Conservation (phyloP, 2,329 filamentous ascomycete genomes). For the Onygenales sp. region DNA sequence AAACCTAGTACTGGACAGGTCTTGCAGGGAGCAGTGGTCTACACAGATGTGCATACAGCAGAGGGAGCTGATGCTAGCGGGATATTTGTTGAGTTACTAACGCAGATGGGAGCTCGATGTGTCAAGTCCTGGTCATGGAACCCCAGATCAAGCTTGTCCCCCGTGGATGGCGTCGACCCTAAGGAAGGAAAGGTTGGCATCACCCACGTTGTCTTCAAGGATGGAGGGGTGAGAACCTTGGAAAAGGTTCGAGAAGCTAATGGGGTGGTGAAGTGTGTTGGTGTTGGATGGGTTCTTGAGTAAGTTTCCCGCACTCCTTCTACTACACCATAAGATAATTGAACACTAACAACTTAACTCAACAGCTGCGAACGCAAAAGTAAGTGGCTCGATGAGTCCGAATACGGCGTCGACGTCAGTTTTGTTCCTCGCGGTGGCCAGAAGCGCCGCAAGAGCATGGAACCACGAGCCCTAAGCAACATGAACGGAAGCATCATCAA, state of each 20-base stretch:
- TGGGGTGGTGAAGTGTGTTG: slow-evolving; percentile 74
- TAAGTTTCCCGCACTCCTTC: slow-evolving; percentile 40
- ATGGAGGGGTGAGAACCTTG: slow-evolving; percentile 69
- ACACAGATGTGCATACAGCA: slow-evolving; percentile 73
- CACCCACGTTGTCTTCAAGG: slow-evolving; percentile 85
- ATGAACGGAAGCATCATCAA: slow-evolving; percentile 54
- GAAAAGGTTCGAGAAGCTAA: slow-evolving; percentile 62
- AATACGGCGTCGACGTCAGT: slow-evolving; percentile 60
- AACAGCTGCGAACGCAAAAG: slow-evolving; percentile 64
- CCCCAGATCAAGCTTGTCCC: slow-evolving; percentile 37
- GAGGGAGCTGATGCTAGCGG: slow-evolving; percentile 71
- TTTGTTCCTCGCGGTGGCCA: slow-evolving; percentile 60
- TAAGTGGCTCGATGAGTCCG: slow-evolving; percentile 63
- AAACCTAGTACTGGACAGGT: slow-evolving; percentile 26
- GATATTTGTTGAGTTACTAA: slow-evolving; percentile 72
- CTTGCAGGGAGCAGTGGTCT: slow-evolving; percentile 64
- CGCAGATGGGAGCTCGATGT: slow-evolving; percentile 71
- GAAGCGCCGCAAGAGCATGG: slow-evolving; percentile 71
- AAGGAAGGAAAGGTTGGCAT: slow-evolving; percentile 54
- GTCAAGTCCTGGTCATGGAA: slow-evolving; percentile 70
- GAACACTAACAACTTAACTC: slow-evolving; percentile 6
- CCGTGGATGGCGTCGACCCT: slow-evolving; percentile 22
- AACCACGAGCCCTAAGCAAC: slow-evolving; percentile 61
- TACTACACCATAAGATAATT: slow-evolving; percentile 8
- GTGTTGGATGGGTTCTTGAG: slow-evolving; percentile 82